A percentile compares a stretch with the other conserved stretches of the same genome.
Evolutionary conservation across 1,284 basidiomycete species (phyloP).

Genomic region (Cutaneotrichosporon daszewskae): DNA sequence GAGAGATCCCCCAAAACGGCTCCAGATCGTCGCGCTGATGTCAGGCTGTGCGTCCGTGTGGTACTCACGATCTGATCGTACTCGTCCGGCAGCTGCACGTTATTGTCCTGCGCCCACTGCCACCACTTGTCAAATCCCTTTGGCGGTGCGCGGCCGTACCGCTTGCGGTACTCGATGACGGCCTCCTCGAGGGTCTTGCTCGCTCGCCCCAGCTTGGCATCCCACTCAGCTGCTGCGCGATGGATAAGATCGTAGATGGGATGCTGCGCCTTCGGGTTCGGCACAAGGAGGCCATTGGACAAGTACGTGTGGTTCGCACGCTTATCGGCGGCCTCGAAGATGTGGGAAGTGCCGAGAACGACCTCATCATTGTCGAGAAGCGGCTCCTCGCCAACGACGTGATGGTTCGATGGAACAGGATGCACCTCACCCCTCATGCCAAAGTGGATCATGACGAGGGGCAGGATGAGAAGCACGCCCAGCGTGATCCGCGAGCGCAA

Average conservation of each 20-base stretch:
- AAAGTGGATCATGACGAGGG: constrained; percentile 4
- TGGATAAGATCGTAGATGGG: constrained; percentile 48
- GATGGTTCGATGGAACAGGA: background rate
- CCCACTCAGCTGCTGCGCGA: constrained; percentile 41
- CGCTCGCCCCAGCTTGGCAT: constrained; percentile 40
- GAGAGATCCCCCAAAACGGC: constrained; percentile 39
- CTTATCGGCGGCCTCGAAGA: too few species aligned
- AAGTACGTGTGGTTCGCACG: constrained; percentile 26
- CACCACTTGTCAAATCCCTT: constrained; percentile 45
- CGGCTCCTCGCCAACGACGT: too few species aligned
- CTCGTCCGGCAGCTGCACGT: constrained; percentile 43
- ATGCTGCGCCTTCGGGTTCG: constrained; percentile 39
- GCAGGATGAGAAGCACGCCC: constrained; percentile 1
- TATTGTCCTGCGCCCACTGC: constrained; percentile 29
- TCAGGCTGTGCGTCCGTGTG: background rate
- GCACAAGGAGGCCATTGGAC: constrained; percentile 32
- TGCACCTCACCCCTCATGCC: background rate
- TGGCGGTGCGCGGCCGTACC: constrained; percentile 45
- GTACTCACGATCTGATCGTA: constrained; percentile 45
- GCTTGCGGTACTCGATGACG: constrained; percentile 45
- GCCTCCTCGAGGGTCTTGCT: constrained; percentile 47
- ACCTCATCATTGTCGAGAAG: too few species aligned
- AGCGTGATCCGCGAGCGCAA: constrained; percentile 6
- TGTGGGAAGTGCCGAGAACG: too few species aligned
- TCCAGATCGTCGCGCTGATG: constrained; percentile 39